Base-by-base conservation (phyloP, 192 early-diverging fungal genomes). In the Dissophora ornata region DNA sequence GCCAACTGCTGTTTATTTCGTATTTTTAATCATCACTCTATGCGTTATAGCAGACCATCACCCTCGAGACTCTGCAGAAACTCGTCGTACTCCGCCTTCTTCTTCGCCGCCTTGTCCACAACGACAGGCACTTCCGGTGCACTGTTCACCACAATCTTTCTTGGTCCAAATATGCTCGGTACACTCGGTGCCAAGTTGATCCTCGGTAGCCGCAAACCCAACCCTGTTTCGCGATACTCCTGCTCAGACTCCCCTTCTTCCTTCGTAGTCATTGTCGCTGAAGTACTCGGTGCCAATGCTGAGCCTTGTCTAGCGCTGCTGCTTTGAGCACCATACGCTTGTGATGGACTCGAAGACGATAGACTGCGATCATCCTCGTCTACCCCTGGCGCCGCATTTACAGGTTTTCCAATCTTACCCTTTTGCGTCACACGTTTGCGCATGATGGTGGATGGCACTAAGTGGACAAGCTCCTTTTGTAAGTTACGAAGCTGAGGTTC, bases 71-170 rank as follows among this genome's bases (percentile, higher is more conserved):
- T 30, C 30, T 77, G 63, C 52, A 77, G 19, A 42, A 77, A 77
- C 15, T 61, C 73, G 38, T 77, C 65, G 32, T 77, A 77, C 53
- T 77, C 73, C 6, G 63, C 64, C 64, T 77, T 67, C 64, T 77
- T 77, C 40, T 62, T 77, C 2, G 63, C 65, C 4, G 42, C 73
- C 29, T 57, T 57, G 28, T 77, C 73, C 10, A 67, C 44, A 4
- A 47, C 30, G 11, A 33, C 60, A 6, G 69, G 63, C 16, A 77
- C 73, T 13, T 77, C 64, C 0, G 73, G 73, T 22, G 73, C 73
- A 44, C 64, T 77, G 26, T 77, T 77, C 13, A 77, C 59, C 19
- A 67, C 45, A 56, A 77, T 67, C 30, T 57, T 59, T 0, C 62
- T 40, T 1, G 71, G 57, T 2, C 62, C 56, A 3, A 65, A 28